phyloP scores from a whole-genome alignment of 2,329 filamentous ascomycete species.

The Aspergillus latus region DNA sequence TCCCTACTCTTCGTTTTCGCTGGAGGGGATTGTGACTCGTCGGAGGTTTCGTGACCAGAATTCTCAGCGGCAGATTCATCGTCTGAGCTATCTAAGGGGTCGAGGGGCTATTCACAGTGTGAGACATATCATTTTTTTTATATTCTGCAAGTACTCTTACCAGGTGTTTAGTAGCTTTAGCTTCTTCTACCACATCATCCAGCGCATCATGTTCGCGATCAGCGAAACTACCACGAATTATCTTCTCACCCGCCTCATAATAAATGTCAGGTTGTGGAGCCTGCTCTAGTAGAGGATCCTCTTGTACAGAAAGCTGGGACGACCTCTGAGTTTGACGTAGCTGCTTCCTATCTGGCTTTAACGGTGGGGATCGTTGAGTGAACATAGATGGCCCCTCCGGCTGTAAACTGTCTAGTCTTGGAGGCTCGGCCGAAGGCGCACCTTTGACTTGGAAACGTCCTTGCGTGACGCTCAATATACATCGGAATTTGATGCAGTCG shows the following conservation, averaged over 20 bases:
- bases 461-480: constrained; percentile 60
- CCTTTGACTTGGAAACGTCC: constrained; percentile 47
- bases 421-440: constrained; percentile 10
- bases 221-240: constrained; percentile 5
- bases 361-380: constrained; percentile 21
- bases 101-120: constrained; percentile 34
- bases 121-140: not conserved
- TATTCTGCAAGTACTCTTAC: constrained; percentile 28
- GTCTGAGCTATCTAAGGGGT: constrained; percentile 30
- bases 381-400: not conserved
- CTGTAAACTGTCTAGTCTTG: constrained; percentile 13
- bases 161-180: constrained; percentile 61
- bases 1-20: constrained; percentile 17
- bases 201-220: constrained; percentile 54
- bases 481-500: constrained; percentile 63
- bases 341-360: constrained; percentile 31
- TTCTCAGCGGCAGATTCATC: constrained; percentile 21
- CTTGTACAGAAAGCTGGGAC: constrained; percentile 16
- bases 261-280: not conserved
- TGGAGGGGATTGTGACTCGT: constrained; percentile 19
- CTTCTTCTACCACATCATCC: constrained; percentile 63
- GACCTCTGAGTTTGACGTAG: constrained; percentile 17
- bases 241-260: constrained; percentile 5
- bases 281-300: not conserved
- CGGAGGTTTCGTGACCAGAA: constrained; percentile 18